Evolutionary conservation across 306 rosid species (phyloP).

Genomic region (Comarum palustre): DNA sequence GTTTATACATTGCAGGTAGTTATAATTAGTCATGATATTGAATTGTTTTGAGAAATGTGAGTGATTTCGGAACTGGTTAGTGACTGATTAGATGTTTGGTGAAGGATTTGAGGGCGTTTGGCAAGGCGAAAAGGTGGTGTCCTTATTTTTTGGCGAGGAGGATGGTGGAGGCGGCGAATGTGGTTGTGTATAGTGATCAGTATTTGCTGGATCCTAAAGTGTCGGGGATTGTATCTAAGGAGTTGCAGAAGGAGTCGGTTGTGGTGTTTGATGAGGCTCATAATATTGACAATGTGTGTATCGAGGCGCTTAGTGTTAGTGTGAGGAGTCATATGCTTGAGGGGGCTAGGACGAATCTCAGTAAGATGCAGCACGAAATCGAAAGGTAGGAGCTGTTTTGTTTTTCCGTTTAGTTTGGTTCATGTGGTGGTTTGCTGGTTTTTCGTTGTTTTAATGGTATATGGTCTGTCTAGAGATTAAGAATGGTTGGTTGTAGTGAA

Average conservation of each 20-base stretch:
- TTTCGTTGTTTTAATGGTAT: neutral
- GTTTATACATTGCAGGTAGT: conserved; percentile 86
- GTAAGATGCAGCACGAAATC: conserved; percentile 77
- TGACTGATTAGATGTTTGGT: neutral
- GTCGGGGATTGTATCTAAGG: conserved; percentile 87
- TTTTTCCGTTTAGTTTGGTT: conserved; percentile 11
- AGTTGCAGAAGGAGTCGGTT: conserved; percentile 90
- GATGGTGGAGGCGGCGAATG: conserved; percentile 92
- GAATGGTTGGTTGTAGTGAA: conserved; percentile 9
- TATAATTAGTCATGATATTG: neutral
- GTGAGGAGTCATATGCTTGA: conserved; percentile 96
- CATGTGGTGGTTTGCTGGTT: neutral
- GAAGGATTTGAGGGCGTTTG: conserved; percentile 73
- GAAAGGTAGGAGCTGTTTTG: conserved; percentile 63
- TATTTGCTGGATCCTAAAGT: conserved; percentile 95
- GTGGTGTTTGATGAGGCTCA: conserved; percentile 98
- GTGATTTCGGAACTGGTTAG: neutral
- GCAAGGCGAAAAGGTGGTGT: conserved; percentile 90
- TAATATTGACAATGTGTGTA: conserved; percentile 90
- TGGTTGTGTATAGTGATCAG: conserved; percentile 90
- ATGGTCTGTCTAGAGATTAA: neutral
- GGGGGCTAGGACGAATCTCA: conserved; percentile 87
- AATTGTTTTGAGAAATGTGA: neutral
- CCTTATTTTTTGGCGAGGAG: conserved; percentile 90
- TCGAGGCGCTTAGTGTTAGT: conserved; percentile 95